Percentiles rank a stretch among this genome's conserved stretches.
Conservation (phyloP, 2,329 filamentous ascomycete genomes). For the Pyrenophora graminea region DNA sequence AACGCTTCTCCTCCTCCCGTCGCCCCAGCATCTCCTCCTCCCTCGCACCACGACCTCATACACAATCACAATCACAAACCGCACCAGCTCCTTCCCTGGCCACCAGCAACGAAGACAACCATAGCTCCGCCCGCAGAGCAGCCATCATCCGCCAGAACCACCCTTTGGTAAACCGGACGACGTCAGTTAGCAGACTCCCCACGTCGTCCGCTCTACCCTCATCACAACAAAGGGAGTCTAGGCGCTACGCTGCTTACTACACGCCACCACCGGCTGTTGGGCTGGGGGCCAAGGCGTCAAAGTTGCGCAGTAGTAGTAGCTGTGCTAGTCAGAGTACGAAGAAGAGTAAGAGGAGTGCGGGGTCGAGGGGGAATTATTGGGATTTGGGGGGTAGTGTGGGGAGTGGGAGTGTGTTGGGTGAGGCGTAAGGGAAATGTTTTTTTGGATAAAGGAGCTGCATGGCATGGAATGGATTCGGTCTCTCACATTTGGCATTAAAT, state of each 20-base stretch:
- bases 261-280: not conserved
- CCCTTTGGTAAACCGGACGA: slow-evolving; percentile 71
- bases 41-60: slow-evolving; percentile 6
- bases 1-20: slow-evolving; percentile 45
- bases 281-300: not conserved
- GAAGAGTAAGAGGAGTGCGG: slow-evolving; percentile 68
- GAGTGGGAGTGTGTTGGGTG: slow-evolving; percentile 59
- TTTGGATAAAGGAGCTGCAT: not conserved
- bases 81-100: slow-evolving; percentile 10
- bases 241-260: slow-evolving; percentile 10
- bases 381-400: slow-evolving; percentile 82
- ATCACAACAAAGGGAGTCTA: slow-evolving; percentile 18
- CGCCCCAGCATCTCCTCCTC: slow-evolving; percentile 37
- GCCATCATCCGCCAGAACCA: slow-evolving; percentile 88
- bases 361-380: slow-evolving; percentile 86
- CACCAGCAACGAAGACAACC: slow-evolving; percentile 36
- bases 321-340: slow-evolving; percentile 88
- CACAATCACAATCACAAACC: not conserved
- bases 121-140: slow-evolving; percentile 64
- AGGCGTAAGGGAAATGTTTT: slow-evolving; percentile 10
- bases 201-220: slow-evolving; percentile 25
- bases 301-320: slow-evolving; percentile 59
- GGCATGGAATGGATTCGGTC: too few species aligned
- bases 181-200: slow-evolving; percentile 28
- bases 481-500: too few species aligned